Evolutionary conservation across 2,329 filamentous ascomycete species (phyloP).

Genomic region (Falciphora oryzae): DNA sequence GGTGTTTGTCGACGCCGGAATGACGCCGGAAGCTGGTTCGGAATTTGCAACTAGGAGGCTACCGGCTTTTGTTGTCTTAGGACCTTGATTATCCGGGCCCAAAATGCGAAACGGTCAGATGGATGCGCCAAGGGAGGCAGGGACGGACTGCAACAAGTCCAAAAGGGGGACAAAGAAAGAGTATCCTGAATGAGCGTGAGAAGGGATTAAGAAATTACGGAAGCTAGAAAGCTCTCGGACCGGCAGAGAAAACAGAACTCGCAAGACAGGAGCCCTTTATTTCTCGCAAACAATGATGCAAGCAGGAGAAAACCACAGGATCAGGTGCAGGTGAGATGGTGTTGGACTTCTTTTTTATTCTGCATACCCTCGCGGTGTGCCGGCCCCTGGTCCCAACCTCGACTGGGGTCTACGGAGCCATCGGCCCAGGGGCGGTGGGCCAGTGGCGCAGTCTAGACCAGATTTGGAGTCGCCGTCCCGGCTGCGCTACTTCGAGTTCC

Average conservation of each 20-base stretch:
- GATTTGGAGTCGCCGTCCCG: background rate
- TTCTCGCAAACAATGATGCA: background rate
- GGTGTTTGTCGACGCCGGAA: background rate
- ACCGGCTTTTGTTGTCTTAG: background rate
- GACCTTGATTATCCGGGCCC: background rate
- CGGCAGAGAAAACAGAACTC: background rate
- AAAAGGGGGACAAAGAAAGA: background rate
- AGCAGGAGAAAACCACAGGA: background rate
- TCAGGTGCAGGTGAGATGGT: background rate
- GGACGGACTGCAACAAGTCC: background rate
- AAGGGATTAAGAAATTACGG: slow-evolving; percentile 1
- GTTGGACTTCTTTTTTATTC: background rate
- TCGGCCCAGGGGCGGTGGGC: background rate
- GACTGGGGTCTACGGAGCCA: background rate
- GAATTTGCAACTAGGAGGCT: background rate
- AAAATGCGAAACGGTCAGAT: background rate
- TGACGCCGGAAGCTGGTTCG: background rate
- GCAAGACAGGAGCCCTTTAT: background rate
- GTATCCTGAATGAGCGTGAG: background rate
- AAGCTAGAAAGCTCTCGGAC: background rate
- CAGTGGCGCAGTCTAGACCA: background rate
- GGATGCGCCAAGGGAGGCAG: slow-evolving; percentile 1
- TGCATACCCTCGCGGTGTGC: background rate
- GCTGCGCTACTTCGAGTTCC: background rate
- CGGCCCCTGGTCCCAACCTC: background rate